phyloP scores from a whole-genome alignment of 2,329 filamentous ascomycete species.

The Coleophoma cylindrospora region DNA sequence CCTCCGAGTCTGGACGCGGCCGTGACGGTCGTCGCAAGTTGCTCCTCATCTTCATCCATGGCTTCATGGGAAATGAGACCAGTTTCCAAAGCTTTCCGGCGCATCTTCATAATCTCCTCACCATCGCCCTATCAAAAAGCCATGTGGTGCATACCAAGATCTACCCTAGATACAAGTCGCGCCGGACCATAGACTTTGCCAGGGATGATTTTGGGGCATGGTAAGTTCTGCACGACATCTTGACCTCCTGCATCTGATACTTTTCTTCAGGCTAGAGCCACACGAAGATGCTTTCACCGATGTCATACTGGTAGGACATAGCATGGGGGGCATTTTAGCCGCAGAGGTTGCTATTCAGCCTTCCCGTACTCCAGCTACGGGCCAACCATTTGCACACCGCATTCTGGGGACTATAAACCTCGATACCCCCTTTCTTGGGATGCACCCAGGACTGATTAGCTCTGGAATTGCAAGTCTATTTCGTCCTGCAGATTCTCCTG shows the following conservation, averaged over 20 bases:
- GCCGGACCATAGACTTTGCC: slow-evolving; percentile 66
- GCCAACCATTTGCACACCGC: slow-evolving; percentile 57
- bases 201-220: slow-evolving; percentile 80
- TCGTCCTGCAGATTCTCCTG: slow-evolving; percentile 34
- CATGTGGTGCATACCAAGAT: slow-evolving; percentile 85
- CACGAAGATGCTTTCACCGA: slow-evolving; percentile 73
- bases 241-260: slow-evolving; percentile 7
- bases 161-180: slow-evolving; percentile 75
- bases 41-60: slow-evolving; percentile 80
- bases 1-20: slow-evolving; percentile 16
- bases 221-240: slow-evolving; percentile 30
- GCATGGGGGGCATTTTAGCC: slow-evolving; percentile 80
- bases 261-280: slow-evolving; percentile 55
- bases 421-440: slow-evolving; percentile 81
- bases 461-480: slow-evolving; percentile 79
- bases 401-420: slow-evolving; percentile 79
- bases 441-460: slow-evolving; percentile 83
- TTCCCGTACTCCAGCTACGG: slow-evolving; percentile 11
- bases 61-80: slow-evolving; percentile 83
- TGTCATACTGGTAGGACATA: slow-evolving; percentile 79
- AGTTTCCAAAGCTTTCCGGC: slow-evolving; percentile 86
- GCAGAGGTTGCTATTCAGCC: slow-evolving; percentile 69
- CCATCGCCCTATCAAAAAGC: slow-evolving; percentile 59
- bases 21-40: slow-evolving; percentile 44
- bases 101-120: slow-evolving; percentile 74